Evolutionary conservation across 2,329 filamentous ascomycete genomes (phyloP).

Genomic region (Penicillium sp.): DNA sequence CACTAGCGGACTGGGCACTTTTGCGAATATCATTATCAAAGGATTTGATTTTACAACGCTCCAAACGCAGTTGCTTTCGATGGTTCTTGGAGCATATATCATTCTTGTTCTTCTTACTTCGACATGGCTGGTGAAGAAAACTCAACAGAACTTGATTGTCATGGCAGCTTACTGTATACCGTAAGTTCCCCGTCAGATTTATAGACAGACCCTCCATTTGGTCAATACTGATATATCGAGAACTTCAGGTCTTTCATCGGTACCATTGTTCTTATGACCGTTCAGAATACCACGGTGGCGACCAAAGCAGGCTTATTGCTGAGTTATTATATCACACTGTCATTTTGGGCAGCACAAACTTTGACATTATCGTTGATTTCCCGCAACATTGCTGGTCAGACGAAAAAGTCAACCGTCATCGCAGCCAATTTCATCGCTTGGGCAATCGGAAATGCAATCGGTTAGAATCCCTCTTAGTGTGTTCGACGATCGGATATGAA

Average conservation of each 20-base stretch:
- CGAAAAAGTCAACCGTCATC: conserved; percentile 69
- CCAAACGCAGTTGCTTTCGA: conserved; percentile 68
- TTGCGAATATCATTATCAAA: conserved; percentile 72
- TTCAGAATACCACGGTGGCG: conserved; percentile 57
- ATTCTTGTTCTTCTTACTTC: conserved; percentile 68
- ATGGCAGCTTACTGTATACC: conserved; percentile 68
- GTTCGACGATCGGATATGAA: too few relatives aligned
- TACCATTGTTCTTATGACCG: conserved; percentile 64
- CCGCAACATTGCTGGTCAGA: conserved; percentile 70
- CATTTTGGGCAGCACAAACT: conserved; percentile 74
- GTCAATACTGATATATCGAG: too few relatives aligned
- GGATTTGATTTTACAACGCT: conserved; percentile 65
- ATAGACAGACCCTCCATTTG: too few relatives aligned
- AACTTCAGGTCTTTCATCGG: conserved; percentile 4
- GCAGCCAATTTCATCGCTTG: conserved; percentile 71
- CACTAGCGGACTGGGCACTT: conserved; percentile 70
- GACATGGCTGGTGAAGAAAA: conserved; percentile 67
- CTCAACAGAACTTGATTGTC: conserved; percentile 65
- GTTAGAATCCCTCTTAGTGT: conserved; percentile 32
- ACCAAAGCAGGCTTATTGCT: conserved; percentile 68
- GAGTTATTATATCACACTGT: conserved; percentile 73
- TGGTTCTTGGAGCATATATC: conserved; percentile 74
- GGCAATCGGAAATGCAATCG: conserved; percentile 67
- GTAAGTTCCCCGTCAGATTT: conserved; percentile 42
- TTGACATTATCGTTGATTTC: conserved; percentile 67